A percentile compares a stretch with the other conserved stretches of the same genome.
Evolutionary conservation across 2,329 filamentous ascomycete genomes (phyloP).

Genomic region (Cladosporium cucumerinum): DNA sequence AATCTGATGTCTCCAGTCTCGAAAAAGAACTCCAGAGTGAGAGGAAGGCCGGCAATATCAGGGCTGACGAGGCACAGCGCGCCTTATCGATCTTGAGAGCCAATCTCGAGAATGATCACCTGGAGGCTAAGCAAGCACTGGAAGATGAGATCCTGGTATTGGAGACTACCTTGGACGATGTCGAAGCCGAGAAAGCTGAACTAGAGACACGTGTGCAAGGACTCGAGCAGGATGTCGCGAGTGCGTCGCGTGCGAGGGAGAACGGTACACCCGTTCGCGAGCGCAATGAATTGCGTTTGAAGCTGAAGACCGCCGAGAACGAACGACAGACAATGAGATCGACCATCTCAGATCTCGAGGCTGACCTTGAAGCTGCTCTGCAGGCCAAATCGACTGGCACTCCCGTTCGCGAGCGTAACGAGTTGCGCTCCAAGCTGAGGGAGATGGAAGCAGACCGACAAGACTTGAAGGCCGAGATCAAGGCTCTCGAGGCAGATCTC

Average conservation of each 20-base stretch:
- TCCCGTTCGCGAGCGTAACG: conserved; percentile 36
- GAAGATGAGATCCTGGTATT: conserved; percentile 55
- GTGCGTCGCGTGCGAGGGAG: conserved; percentile 38
- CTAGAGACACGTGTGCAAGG: conserved; percentile 56
- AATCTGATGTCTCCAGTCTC: conserved; percentile 39
- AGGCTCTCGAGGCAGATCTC: conserved; percentile 36
- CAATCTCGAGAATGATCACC: conserved; percentile 41
- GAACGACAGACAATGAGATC: conserved; percentile 33
- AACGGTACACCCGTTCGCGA: conserved; percentile 36
- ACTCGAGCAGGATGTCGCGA: conserved; percentile 35
- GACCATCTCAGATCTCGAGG: conserved; percentile 35
- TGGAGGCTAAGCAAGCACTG: conserved; percentile 44
- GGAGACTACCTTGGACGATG: conserved; percentile 43
- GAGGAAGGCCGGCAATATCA: conserved; percentile 23
- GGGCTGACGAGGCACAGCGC: conserved; percentile 26
- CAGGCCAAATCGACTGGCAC: conserved; percentile 25
- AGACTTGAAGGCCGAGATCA: conserved; percentile 33
- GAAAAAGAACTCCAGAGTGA: conserved; percentile 42
- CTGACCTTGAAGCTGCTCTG: conserved; percentile 34
- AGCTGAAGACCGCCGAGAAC: conserved; percentile 31
- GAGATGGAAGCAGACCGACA: conserved; percentile 31
- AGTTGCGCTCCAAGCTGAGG: conserved; percentile 32
- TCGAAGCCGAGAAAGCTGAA: conserved; percentile 50
- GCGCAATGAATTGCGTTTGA: conserved; percentile 34
- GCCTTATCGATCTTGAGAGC: conserved; percentile 52